Conservation (phyloP, 345 rosid species). For the Eucalyptus cloeziana region DNA sequence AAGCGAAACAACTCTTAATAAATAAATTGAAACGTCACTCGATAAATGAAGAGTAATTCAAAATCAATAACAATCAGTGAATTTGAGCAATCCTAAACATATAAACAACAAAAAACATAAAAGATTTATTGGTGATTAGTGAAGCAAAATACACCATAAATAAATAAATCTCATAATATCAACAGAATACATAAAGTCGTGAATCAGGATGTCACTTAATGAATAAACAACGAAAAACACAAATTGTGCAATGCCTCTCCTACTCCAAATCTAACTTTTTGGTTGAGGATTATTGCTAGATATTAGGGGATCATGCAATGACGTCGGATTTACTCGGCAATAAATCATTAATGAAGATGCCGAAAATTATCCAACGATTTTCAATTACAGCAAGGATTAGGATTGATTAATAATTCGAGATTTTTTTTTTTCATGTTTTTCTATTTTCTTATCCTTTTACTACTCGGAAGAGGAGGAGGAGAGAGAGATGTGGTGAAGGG, state of each 20-base stretch:
- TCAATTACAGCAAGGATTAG: rapidly evolving
- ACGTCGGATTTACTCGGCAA: rapidly evolving
- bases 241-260: not conserved
- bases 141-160: too few relatives aligned
- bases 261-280: not conserved
- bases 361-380: not conserved
- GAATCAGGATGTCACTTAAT: too few relatives aligned
- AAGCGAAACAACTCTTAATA: too few relatives aligned
- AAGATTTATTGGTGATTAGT: too few relatives aligned
- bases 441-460: not conserved
- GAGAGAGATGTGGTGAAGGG: not conserved
- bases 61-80: too few relatives aligned
- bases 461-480: not conserved
- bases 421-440: not conserved
- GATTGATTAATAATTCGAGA: not conserved
- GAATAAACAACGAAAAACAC: too few relatives aligned
- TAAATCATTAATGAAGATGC: not conserved
- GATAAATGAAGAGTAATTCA: too few relatives aligned
- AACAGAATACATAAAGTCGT: too few relatives aligned
- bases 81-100: too few relatives aligned
- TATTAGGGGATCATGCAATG: not conserved
- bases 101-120: too few relatives aligned
- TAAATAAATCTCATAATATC: too few relatives aligned
- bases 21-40: too few relatives aligned
- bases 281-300: not conserved